These are phyloP conservation scores for Trametes polyzona DNA, from an alignment of 1,284 basidiomycete genomes.

Conservation along the genomic window DNA sequence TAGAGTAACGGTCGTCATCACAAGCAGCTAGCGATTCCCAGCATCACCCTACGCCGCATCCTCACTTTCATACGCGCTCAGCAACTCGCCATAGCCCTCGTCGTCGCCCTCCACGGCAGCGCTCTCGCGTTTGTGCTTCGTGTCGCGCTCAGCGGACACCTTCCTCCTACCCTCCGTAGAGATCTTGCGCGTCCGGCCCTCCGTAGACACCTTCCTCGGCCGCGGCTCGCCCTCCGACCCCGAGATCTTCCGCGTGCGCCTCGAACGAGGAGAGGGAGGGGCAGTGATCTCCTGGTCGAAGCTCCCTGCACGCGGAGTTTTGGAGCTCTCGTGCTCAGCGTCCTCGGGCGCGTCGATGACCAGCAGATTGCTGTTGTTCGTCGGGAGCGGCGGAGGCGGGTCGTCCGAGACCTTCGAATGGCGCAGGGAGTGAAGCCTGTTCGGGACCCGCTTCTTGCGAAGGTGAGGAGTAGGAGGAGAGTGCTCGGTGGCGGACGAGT, in stretches of 20 bases:
- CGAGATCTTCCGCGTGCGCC: conserved; percentile 47
- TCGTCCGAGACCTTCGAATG: conserved; percentile 39
- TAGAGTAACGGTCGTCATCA: background rate
- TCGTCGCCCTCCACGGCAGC: conserved; percentile 76
- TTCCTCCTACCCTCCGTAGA: conserved; percentile 39
- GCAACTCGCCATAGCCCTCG: conserved; percentile 75
- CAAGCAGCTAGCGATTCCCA: background rate
- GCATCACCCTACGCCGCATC: conserved; percentile 24
- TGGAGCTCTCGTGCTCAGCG: conserved; percentile 49
- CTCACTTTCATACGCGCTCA: conserved; percentile 81
- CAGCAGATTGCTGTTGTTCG: conserved; percentile 41
- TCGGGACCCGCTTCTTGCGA: conserved; percentile 53
- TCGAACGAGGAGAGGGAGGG: conserved; percentile 40
- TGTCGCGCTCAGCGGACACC: conserved; percentile 45
- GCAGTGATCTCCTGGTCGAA: conserved; percentile 46
- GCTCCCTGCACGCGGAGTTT: conserved; percentile 58
- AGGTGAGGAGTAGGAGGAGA: conserved; percentile 43
- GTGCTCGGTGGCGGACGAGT: conserved; percentile 46
- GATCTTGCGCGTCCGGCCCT: conserved; percentile 37
- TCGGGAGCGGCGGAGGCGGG: conserved; percentile 29
- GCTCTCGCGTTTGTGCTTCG: conserved; percentile 52
- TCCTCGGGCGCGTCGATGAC: conserved; percentile 60
- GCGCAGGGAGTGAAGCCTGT: conserved; percentile 51
- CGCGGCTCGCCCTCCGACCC: conserved; percentile 38
- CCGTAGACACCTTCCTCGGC: conserved; percentile 36